Evolutionary conservation across 768 basidiomycete genomes (phyloP), one percentile per base, ranked within the genome.

Genomic region (Dacryopinax spathularia): DNA sequence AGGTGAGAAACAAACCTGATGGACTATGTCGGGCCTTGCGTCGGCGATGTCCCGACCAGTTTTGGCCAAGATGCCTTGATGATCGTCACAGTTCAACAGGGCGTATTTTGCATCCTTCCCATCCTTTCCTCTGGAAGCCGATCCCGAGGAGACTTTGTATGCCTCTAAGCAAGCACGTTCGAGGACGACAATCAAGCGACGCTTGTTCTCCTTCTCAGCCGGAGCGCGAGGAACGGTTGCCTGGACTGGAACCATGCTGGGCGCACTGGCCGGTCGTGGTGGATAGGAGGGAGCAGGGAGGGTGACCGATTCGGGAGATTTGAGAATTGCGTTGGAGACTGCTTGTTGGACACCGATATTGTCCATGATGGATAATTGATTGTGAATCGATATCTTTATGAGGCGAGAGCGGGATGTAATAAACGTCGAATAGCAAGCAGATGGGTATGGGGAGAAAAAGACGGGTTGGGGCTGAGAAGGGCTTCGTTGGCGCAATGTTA

Each of bases 21-120:
- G 96, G 0, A 96, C 98, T 70, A 98, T 98, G 76, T 98, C 96
- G 1, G 96, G 96, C 67, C 96, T 79, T n/a, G 96, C 96, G 76
- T 98, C 94, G 16, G 96, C 96, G 66, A 98, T 98, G 75, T 99
- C 96, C 72, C 95, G 82, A 16, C 93, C 92, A 0, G 92, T 96
- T 75, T 96, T 98, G 3, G 96, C 95, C 66, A 99, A 79, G 68
- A 99, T 96, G 63, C 95, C 95, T 73, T 99, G 96, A 75, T 97
- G 96, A 69, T 98, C 96, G 73, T 98, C 96, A 74, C 96, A 98
- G 75, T 99, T 99, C 68, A 99, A 75, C 64, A 99, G 77, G 9
- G 93, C 93, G 75, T 97, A 98, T 76, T 97, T 97, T 64, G 90
- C 91, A 65, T 95, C 93, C 71, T 75, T 73, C 15, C 61, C 60